Evolutionary conservation across 2,329 filamentous ascomycete genomes (phyloP), one percentile per base, ranked within the genome.

Genomic region (Alternaria viburni): DNA sequence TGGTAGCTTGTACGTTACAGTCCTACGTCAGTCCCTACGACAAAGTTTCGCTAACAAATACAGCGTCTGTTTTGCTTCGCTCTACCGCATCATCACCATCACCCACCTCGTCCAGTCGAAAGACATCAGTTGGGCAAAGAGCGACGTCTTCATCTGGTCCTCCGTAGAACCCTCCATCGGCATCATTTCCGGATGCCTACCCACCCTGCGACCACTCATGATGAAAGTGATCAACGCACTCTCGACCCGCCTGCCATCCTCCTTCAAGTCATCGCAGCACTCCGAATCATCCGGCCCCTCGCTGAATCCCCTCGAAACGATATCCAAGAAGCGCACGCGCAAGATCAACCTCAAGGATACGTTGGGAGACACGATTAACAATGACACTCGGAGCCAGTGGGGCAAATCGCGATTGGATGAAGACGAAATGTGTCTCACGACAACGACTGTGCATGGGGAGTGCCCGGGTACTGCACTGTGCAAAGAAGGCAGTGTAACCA

Each of bases 101-200:
- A 54, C 64, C 1, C 65, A 58, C 6, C 65, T 74, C n/a, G 68
- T 71, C 11, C 51, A 46, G 25, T 62, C 66, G 10, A 63, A 30
- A 19, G 71, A 74, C 44, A 71, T 74, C 45, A 72, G 69, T 51
- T 75, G 71, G 70, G 69, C 73, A 2, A 75, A 72, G 56, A 70
- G 66, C 58, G 70, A 74, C 32, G 70, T 73, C n/a, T 74, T 74
- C 62, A 72, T 75, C 55, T 75, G 73, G 73, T 70, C 68, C 3
- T 64, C 59, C 11, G 69, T 75, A 30, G 73, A 75, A 28, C 73
- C 70, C 0, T 71, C 69, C 3, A 61, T 74, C 17, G 73, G 71
- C n/a, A 74, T 75, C 25, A 75, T 75, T 11, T 69, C 65, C 11
- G 72, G 67, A 17, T 74, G 72, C 56, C 61, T 74, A 10, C 71